These are phyloP conservation scores for Lichenothelia convexa DNA, from an alignment of 495 filamentous ascomycete species.

Conservation along the genomic window DNA sequence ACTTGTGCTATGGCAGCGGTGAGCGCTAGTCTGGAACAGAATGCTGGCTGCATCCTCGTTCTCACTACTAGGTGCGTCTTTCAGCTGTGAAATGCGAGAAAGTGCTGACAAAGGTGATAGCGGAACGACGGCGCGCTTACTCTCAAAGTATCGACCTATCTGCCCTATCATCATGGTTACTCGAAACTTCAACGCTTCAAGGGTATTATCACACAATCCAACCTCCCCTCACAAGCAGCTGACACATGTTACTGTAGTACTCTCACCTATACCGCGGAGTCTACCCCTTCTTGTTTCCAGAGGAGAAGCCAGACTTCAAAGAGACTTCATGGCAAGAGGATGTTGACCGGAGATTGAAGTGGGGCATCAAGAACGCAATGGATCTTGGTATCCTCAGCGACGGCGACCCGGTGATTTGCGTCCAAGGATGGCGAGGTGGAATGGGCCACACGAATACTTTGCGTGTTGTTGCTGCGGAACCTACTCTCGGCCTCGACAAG, in stretches of 20 bases:
- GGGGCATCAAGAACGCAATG: slow-evolving; percentile 74
- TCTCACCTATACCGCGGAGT: slow-evolving; percentile 93
- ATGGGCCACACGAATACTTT: slow-evolving; percentile 94
- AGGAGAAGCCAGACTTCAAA: slow-evolving; percentile 83
- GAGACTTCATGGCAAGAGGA: slow-evolving; percentile 92
- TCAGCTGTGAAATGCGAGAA: too few species aligned
- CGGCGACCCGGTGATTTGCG: slow-evolving; percentile 77
- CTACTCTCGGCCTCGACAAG: slow-evolving; percentile 23
- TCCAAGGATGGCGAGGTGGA: slow-evolving; percentile 94
- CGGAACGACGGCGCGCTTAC: slow-evolving; percentile 76
- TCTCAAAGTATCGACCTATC: slow-evolving; percentile 95
- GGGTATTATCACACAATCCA: slow-evolving; percentile 29
- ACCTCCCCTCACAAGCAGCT: slow-evolving; percentile 8
- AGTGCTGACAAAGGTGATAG: slow-evolving; percentile 21
- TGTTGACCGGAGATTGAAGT: slow-evolving; percentile 89
- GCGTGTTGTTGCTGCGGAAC: slow-evolving; percentile 23
- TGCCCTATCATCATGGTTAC: slow-evolving; percentile 99
- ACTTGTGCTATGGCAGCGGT: slow-evolving; percentile 93
- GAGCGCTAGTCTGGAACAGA: slow-evolving; percentile 81
- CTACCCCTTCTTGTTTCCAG: slow-evolving; percentile 87
- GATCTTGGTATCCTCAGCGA: slow-evolving; percentile 64
- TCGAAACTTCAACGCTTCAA: slow-evolving; percentile 59
- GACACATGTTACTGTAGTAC: slow-evolving; percentile 30
- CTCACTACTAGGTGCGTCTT: slow-evolving; percentile 60
- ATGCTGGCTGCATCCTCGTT: slow-evolving; percentile 86